These are phyloP conservation scores for Monosporascus sp. DNA, from an alignment of 2,329 filamentous ascomycete species.

Conservation along the genomic window DNA sequence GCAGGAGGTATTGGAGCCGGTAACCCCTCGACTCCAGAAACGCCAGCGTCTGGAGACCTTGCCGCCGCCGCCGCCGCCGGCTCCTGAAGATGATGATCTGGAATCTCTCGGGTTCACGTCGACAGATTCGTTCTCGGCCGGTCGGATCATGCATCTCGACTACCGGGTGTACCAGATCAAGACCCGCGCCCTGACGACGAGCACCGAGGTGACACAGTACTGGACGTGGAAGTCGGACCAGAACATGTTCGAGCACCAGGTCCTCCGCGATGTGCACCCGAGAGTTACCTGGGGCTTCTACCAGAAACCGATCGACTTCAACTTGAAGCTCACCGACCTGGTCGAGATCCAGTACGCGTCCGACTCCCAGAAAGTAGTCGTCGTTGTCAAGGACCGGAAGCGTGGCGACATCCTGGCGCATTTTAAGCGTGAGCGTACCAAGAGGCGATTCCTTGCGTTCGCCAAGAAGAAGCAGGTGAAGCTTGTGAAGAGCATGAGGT, in stretches of 20 bases:
- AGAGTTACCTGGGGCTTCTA: slow-evolving; percentile 44
- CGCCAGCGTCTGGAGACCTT: slow-evolving; percentile 21
- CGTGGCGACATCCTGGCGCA: slow-evolving; percentile 44
- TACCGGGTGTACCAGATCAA: slow-evolving; percentile 51
- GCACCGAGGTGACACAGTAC: slow-evolving; percentile 47
- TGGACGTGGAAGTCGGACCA: slow-evolving; percentile 44
- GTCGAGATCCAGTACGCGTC: slow-evolving; percentile 39
- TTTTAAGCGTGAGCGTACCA: slow-evolving; percentile 49
- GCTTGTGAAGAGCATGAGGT: slow-evolving; percentile 36
- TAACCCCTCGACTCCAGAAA: slow-evolving; percentile 25
- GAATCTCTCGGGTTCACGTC: slow-evolving; percentile 44
- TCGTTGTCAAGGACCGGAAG: slow-evolving; percentile 32
- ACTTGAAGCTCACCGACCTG: slow-evolving; percentile 42
- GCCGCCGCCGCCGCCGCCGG: slow-evolving; percentile 8
- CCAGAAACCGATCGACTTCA: slow-evolving; percentile 46
- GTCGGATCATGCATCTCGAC: slow-evolving; percentile 40
- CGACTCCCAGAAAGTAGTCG: slow-evolving; percentile 36
- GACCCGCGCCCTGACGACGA: slow-evolving; percentile 40
- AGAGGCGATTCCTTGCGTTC: slow-evolving; percentile 46
- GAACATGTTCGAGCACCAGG: slow-evolving; percentile 47
- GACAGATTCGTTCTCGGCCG: slow-evolving; percentile 44
- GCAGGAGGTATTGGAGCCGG: slow-evolving; percentile 21
- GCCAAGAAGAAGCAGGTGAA: slow-evolving; percentile 37
- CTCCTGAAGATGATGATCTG: slow-evolving; percentile 32
- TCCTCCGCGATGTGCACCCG: slow-evolving; percentile 40